Conservation (phyloP, 495 filamentous ascomycete species). For the Penicillium dipodomyicola region DNA sequence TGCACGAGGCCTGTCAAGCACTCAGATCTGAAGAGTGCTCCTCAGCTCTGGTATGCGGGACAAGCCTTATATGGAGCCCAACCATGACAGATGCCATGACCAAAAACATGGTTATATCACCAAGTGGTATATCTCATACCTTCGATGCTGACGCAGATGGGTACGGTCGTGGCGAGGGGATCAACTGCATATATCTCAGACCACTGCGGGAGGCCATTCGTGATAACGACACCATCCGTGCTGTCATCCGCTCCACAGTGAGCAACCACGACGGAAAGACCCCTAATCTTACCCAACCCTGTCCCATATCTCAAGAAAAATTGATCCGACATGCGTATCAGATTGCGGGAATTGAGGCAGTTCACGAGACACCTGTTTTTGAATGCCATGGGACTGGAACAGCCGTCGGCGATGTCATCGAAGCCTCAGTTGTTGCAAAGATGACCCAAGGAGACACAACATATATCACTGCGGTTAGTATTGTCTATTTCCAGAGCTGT, state of each 20-base stretch:
- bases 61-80: conserved; percentile 38
- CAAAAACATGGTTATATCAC: conserved; percentile 23
- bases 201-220: conserved; percentile 25
- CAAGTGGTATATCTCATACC: conserved; percentile 42
- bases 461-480: conserved; percentile 21
- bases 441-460: conserved; percentile 19
- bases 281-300: conserved; percentile 8
- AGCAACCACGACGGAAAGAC: conserved; percentile 35
- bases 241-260: conserved; percentile 34
- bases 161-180: conserved; percentile 58
- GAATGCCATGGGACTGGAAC: conserved; percentile 57
- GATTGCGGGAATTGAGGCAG: conserved; percentile 7
- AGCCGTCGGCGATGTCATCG: conserved; percentile 30
- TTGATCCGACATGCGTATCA: conserved; percentile 12
- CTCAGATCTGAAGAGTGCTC: conserved; percentile 33
- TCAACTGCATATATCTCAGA: conserved; percentile 34
- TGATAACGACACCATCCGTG: conserved; percentile 35
- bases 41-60: conserved; percentile 38
- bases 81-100: conserved; percentile 27
- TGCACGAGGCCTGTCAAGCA: conserved; percentile 29
- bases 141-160: conserved; percentile 61
- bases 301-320: conserved; percentile 9
- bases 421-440: conserved; percentile 24
- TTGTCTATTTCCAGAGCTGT: neutral
- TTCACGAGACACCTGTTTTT: conserved; percentile 36